Evolutionary conservation across 2,329 filamentous ascomycete species (phyloP).

Genomic region (Zopfia rhizophila): DNA sequence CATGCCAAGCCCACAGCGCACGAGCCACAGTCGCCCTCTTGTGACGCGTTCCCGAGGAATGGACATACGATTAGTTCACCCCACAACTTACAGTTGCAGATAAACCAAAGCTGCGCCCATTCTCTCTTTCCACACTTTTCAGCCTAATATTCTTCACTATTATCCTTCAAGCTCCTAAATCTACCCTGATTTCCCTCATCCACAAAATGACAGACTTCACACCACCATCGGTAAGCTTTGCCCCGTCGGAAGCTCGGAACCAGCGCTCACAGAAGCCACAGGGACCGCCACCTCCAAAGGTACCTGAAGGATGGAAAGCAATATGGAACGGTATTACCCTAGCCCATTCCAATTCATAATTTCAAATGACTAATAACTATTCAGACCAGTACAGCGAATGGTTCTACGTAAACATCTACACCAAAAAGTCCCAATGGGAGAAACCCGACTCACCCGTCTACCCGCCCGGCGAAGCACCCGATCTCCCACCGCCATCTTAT

Average conservation of each 20-base stretch:
- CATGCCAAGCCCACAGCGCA: too few species aligned
- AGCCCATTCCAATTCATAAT: too few species aligned
- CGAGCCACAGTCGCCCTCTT: too few species aligned
- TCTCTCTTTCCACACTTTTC: too few species aligned
- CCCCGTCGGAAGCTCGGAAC: conserved; percentile 8
- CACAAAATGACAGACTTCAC: conserved; percentile 47
- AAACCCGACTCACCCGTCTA: conserved; percentile 77
- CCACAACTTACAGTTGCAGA: too few species aligned
- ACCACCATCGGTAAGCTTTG: conserved; percentile 44
- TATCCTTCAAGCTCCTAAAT: too few species aligned
- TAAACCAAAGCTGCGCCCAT: too few species aligned
- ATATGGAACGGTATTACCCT: conserved; percentile 71
- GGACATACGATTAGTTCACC: too few species aligned
- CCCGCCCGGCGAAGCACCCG: conserved; percentile 59
- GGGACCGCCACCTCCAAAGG: conserved; percentile 66
- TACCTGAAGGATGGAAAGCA: conserved; percentile 85
- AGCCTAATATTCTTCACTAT: too few species aligned
- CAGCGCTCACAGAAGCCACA: conserved; percentile 27
- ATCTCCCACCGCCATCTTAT: conserved; percentile 76
- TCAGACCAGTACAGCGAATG: conserved; percentile 84
- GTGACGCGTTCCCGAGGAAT: too few species aligned
- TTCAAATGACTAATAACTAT: background rate
- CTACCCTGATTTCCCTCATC: too few species aligned
- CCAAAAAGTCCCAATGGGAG: conserved; percentile 92
- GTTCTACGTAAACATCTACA: conserved; percentile 92